A percentile compares a stretch with the other conserved stretches of the same genome.
Conservation (phyloP, 768 basidiomycete genomes). For the Lactifluus piperatus region DNA sequence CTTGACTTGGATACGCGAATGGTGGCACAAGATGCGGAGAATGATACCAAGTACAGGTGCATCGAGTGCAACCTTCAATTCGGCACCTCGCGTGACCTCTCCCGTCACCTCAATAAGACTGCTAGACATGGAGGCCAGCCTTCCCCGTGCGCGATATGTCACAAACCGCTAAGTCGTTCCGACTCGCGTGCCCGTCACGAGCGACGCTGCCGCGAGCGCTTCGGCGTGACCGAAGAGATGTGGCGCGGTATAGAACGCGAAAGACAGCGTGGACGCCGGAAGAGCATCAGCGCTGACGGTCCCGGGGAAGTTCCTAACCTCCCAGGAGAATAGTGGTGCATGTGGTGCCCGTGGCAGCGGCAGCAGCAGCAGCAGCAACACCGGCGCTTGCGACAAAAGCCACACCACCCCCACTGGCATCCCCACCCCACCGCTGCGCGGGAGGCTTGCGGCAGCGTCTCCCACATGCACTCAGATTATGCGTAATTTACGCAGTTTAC, state of each 20-base stretch:
- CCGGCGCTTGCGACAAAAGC: no score
- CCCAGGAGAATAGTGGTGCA: background rate
- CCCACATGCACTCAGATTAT: no score
- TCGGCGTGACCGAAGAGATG: slow-evolving; percentile 18
- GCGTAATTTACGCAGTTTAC: no score
- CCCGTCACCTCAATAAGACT: slow-evolving; percentile 14
- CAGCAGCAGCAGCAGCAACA: no score
- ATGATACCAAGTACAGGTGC: slow-evolving; percentile 14
- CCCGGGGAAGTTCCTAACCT: background rate
- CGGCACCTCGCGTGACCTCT: slow-evolving; percentile 15
- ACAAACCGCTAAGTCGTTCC: slow-evolving; percentile 13
- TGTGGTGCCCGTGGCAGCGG: background rate
- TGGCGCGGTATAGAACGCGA: slow-evolving; percentile 14
- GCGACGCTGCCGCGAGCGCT: slow-evolving; percentile 18
- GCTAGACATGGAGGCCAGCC: slow-evolving; percentile 14
- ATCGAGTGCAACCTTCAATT: slow-evolving; percentile 16
- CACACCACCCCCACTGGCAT: no score
- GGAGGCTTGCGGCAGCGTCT: background rate
- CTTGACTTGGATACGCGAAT: background rate
- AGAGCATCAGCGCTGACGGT: slow-evolving; percentile 11
- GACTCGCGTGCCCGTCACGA: slow-evolving; percentile 17
- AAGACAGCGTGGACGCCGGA: slow-evolving; percentile 14
- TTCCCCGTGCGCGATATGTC: slow-evolving; percentile 15
- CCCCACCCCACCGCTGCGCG: background rate
- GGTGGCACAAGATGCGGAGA: slow-evolving; percentile 7